These are phyloP conservation scores for Pseudocercospora crystallina DNA, from an alignment of 2,329 filamentous ascomycete genomes.

Conservation along the genomic window DNA sequence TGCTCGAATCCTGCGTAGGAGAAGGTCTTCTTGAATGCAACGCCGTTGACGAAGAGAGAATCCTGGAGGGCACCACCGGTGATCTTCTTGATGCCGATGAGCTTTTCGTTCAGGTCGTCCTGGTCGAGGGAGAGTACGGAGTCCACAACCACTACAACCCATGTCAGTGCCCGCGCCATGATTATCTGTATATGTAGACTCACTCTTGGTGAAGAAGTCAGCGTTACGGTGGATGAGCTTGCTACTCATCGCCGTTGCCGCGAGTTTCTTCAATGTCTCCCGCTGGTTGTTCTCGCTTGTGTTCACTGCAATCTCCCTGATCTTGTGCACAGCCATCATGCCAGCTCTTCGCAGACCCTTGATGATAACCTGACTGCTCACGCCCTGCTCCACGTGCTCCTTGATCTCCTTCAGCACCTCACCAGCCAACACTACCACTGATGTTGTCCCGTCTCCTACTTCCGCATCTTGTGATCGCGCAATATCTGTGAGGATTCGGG, in stretches of 20 bases:
- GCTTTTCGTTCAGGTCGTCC: conserved; percentile 93
- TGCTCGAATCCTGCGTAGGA: conserved; percentile 99
- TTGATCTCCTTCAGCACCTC: conserved; percentile 97
- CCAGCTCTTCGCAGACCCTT: conserved; percentile 90
- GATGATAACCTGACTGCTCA: conserved; percentile 96
- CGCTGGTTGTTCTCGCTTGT: conserved; percentile 79
- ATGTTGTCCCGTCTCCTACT: conserved; percentile 96
- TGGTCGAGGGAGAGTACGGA: conserved; percentile 94
- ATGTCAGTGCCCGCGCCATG: conserved; percentile 18
- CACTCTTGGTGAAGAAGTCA: conserved; percentile 95
- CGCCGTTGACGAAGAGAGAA: conserved; percentile 93
- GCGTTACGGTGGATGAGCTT: conserved; percentile 98
- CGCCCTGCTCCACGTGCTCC: conserved; percentile 92
- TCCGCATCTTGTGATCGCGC: conserved; percentile 98
- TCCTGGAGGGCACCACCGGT: conserved; percentile 94
- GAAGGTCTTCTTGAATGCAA: conserved; percentile 99
- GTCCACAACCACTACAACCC: conserved; percentile 82
- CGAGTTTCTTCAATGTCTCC: conserved; percentile 85
- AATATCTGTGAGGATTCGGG: conserved; percentile 95
- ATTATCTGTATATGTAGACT: conserved; percentile 31
- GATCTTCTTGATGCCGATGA: conserved; percentile 98
- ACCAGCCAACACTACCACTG: conserved; percentile 94
- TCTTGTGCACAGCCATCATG: conserved; percentile 92
- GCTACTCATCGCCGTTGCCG: conserved; percentile 97
- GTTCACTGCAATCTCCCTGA: conserved; percentile 93